A percentile compares a stretch with the other conserved stretches of the same genome.
Evolutionary conservation across 108 stramenopile genomes (phyloP).

Genomic region (Nannochloropsis salina): DNA sequence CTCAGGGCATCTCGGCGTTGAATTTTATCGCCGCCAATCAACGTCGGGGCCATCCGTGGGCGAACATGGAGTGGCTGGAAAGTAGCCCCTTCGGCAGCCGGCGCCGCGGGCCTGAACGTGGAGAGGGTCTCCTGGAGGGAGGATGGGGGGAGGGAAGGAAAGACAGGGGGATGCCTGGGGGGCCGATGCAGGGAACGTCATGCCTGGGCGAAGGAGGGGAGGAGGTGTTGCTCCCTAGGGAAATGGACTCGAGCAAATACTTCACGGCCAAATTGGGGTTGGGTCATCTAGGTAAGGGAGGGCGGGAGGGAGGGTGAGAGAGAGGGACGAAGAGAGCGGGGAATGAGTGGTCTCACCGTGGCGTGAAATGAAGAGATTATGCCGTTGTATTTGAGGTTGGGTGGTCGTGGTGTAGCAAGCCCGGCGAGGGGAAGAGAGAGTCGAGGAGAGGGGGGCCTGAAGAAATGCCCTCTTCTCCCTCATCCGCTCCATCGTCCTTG

Average conservation of each 20-base stretch:
- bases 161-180: not conserved
- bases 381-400: slow-evolving; percentile 30
- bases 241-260: not conserved
- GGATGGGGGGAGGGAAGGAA: not conserved
- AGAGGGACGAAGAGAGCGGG: not conserved
- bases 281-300: not conserved
- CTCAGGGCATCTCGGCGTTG: not conserved
- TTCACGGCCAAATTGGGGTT: not conserved
- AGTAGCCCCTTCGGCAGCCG: not conserved
- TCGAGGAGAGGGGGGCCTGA: not conserved
- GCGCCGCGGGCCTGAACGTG: not conserved
- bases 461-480: not conserved
- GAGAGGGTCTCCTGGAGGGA: not conserved
- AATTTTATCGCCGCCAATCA: not conserved
- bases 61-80: slow-evolving; percentile 19
- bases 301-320: not conserved
- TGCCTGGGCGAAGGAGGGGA: not conserved
- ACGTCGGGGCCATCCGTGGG: not conserved
- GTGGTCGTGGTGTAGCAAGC: not conserved
- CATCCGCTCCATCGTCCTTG: not conserved
- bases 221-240: not conserved
- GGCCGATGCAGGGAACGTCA: not conserved
- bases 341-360: not conserved
- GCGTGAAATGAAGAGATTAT: slow-evolving; percentile 24
- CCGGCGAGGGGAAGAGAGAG: not conserved